These are phyloP conservation scores for Solanum gracilifrons DNA, from an alignment of 257 asterid genomes.

Conservation along the genomic window DNA sequence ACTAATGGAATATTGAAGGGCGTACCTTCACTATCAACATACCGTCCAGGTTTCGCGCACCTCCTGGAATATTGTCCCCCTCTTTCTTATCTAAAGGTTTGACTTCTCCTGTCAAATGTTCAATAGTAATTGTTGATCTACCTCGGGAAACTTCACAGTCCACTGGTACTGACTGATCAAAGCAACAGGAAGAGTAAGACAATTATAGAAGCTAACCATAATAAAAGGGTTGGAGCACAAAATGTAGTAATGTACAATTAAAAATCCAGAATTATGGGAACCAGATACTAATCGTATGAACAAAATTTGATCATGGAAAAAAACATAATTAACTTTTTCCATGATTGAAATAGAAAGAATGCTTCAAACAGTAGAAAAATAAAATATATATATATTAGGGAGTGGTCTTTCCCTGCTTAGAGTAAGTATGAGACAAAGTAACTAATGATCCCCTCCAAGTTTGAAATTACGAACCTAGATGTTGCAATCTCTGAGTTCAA, in stretches of 20 bases:
- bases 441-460: background rate
- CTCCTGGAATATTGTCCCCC: constrained; percentile 97
- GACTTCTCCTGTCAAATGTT: constrained; percentile 96
- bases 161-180: constrained; percentile 91
- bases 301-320: background rate
- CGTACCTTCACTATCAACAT: constrained; percentile 93
- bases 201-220: constrained; percentile 1
- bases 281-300: background rate
- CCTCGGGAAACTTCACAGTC: constrained; percentile 90
- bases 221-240: background rate
- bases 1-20: background rate
- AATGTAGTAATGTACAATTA: background rate
- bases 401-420: background rate
- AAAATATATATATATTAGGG: background rate
- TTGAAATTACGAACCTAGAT: background rate
- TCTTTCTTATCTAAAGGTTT: constrained; percentile 65
- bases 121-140: constrained; percentile 86
- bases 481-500: background rate
- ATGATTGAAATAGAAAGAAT: background rate
- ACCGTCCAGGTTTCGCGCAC: constrained; percentile 94
- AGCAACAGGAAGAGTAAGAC: constrained; percentile 10
- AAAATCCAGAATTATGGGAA: background rate
- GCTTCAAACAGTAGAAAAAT: background rate
- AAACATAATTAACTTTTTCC: background rate
- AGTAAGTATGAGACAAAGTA: background rate